A percentile compares a stretch with the other conserved stretches of the same genome.
These are phyloP conservation scores for Aspergillus glaucus DNA, from an alignment of 2,329 filamentous ascomycete genomes.

Conservation along the genomic window DNA sequence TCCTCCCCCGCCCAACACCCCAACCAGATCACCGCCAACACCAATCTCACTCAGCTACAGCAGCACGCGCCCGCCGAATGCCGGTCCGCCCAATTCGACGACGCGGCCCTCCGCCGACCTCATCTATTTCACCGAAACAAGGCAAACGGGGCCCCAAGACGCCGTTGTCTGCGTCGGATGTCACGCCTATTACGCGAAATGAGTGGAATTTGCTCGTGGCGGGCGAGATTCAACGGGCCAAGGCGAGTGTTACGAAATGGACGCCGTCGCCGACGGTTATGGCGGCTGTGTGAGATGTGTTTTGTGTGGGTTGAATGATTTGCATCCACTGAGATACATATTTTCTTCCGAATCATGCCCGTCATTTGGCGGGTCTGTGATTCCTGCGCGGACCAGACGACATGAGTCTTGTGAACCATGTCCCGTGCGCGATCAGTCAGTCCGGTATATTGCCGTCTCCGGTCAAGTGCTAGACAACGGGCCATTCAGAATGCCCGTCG, in stretches of 20 bases:
- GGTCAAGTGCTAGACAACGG: too few relatives aligned
- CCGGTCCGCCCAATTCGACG: constrained; percentile 18
- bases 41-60: not conserved
- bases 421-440: too few relatives aligned
- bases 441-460: too few relatives aligned
- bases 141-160: constrained; percentile 31
- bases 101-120: constrained; percentile 13
- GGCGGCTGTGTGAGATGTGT: constrained; percentile 19
- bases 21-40: constrained; percentile 2
- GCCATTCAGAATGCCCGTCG: too few relatives aligned
- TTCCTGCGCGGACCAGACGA: too few relatives aligned
- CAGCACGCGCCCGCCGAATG: constrained; percentile 8
- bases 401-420: too few relatives aligned
- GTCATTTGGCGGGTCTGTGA: not conserved
- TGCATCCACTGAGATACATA: not conserved
- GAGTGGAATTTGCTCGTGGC: constrained; percentile 38
- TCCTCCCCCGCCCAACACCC: constrained; percentile 20
- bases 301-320: not conserved
- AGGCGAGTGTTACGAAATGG: constrained; percentile 32
- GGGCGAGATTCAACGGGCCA: constrained; percentile 22
- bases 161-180: constrained; percentile 37
- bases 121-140: constrained; percentile 15
- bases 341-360: not conserved
- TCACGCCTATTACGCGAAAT: constrained; percentile 37
- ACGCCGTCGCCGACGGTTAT: constrained; percentile 29